Conservation (phyloP, 768 basidiomycete genomes). For the Mycena rosella region DNA sequence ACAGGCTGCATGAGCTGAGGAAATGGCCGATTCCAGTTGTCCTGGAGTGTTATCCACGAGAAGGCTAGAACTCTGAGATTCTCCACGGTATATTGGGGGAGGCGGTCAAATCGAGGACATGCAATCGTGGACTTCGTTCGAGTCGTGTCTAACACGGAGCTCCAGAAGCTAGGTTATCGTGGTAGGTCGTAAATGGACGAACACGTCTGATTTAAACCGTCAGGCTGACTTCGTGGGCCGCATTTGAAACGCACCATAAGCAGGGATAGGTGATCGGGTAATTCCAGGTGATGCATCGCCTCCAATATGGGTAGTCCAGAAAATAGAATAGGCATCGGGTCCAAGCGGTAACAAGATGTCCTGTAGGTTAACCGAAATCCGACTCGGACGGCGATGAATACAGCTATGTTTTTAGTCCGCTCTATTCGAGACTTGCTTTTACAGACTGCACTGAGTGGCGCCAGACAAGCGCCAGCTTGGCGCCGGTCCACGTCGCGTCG, state of each 20-base stretch:
- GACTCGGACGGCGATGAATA: neutral
- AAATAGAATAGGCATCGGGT: slow-evolving; percentile 7
- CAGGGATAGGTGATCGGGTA: slow-evolving; percentile 22
- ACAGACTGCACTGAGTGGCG: no score
- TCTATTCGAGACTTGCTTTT: no score
- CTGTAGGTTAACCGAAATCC: neutral
- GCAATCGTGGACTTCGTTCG: slow-evolving; percentile 16
- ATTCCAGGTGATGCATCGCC: neutral
- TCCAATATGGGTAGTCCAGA: slow-evolving; percentile 19
- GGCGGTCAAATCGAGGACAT: slow-evolving; percentile 16
- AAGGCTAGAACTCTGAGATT: slow-evolving; percentile 16
- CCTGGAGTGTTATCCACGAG: slow-evolving; percentile 19
- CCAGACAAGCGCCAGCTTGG: no score
- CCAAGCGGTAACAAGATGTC: neutral
- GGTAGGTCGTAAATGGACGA: slow-evolving; percentile 10
- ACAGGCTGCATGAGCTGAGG: slow-evolving; percentile 15
- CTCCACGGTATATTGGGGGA: slow-evolving; percentile 19
- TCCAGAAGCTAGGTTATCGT: slow-evolving; percentile 25
- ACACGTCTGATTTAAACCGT: slow-evolving; percentile 12
- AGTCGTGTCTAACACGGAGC: slow-evolving; percentile 14
- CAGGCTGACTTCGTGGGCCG: neutral
- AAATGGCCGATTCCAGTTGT: slow-evolving; percentile 20
- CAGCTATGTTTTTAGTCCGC: no score
- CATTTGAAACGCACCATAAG: slow-evolving; percentile 16
- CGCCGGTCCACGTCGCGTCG: no score